Percentiles rank a stretch among this genome's conserved stretches.
These are phyloP conservation scores for Tylopilus balloui DNA, from an alignment of 768 basidiomycete genomes.

Conservation along the genomic window DNA sequence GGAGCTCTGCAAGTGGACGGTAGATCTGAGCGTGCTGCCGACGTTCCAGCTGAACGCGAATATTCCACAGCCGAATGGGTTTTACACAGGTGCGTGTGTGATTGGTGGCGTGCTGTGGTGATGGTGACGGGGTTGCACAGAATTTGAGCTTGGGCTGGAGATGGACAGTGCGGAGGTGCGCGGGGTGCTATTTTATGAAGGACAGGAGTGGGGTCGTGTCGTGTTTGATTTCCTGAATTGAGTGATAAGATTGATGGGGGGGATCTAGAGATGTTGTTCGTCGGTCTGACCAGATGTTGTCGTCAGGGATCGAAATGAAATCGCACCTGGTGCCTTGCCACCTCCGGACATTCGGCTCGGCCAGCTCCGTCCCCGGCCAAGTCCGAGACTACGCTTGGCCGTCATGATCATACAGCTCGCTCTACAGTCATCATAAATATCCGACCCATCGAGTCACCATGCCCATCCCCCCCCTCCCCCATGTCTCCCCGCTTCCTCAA, in stretches of 20 bases:
- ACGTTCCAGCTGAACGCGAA: conserved; percentile 70
- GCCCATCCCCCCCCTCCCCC: neutral
- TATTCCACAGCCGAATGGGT: conserved; percentile 54
- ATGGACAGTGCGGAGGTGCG: conserved; percentile 85
- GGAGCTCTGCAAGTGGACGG: conserved; percentile 84
- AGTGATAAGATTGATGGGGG: conserved; percentile 1
- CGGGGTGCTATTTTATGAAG: conserved; percentile 69
- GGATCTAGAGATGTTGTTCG: neutral
- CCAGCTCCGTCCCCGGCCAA: too few species aligned
- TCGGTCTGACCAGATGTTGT: conserved; percentile 5
- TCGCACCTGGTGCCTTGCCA: conserved; percentile 7
- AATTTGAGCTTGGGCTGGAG: conserved; percentile 81
- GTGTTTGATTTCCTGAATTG: conserved; percentile 50
- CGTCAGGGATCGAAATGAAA: conserved; percentile 3
- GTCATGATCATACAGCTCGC: too few species aligned
- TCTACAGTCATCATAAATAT: neutral
- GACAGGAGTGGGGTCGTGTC: conserved; percentile 76
- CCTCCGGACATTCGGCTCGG: neutral
- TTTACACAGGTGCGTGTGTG: conserved; percentile 64
- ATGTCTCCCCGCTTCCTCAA: conserved; percentile 54
- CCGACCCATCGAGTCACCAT: neutral
- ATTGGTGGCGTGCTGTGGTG: neutral
- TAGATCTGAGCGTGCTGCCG: conserved; percentile 73
- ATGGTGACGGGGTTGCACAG: conserved; percentile 32
- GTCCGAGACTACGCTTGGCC: too few species aligned